phyloP scores from a whole-genome alignment of 176 grass and related monocot genomes.

The Olyra latifolia region DNA sequence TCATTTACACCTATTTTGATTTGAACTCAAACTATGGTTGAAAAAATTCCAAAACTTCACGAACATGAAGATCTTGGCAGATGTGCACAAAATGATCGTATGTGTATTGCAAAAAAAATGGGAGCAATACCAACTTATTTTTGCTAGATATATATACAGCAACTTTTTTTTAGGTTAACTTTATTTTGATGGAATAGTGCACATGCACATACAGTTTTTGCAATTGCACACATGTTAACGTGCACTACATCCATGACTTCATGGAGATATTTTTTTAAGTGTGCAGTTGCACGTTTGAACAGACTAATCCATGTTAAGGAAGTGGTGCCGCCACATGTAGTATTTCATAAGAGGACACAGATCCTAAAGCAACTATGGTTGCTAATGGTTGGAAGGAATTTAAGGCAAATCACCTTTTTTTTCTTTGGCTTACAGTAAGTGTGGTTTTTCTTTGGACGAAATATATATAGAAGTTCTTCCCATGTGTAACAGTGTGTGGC shows the following conservation, averaged over 20 bases:
- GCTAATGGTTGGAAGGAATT: neutral
- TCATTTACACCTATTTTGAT: neutral
- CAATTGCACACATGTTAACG: neutral
- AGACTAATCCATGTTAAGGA: neutral
- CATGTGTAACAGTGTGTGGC: neutral
- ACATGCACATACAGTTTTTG: neutral
- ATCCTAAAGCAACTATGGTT: neutral
- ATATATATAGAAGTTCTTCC: neutral
- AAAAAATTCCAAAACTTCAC: neutral
- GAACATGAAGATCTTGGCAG: neutral
- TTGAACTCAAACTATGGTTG: neutral
- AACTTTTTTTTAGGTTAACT: too few relatives aligned
- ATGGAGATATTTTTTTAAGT: neutral
- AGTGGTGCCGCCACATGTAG: neutral
- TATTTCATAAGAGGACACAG: neutral
- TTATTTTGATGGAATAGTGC: neutral
- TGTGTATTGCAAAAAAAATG: neutral
- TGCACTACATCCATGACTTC: neutral
- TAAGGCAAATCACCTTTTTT: neutral
- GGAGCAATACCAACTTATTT: neutral
- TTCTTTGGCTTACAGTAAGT: slow-evolving; percentile 8
- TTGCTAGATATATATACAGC: neutral
- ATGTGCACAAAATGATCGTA: neutral
- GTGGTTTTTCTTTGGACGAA: neutral
- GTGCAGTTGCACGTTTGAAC: neutral